Percentiles rank a stretch among this genome's conserved stretches.
Conservation (phyloP, 2,329 filamentous ascomycete species). For the Fusarium redolens region DNA sequence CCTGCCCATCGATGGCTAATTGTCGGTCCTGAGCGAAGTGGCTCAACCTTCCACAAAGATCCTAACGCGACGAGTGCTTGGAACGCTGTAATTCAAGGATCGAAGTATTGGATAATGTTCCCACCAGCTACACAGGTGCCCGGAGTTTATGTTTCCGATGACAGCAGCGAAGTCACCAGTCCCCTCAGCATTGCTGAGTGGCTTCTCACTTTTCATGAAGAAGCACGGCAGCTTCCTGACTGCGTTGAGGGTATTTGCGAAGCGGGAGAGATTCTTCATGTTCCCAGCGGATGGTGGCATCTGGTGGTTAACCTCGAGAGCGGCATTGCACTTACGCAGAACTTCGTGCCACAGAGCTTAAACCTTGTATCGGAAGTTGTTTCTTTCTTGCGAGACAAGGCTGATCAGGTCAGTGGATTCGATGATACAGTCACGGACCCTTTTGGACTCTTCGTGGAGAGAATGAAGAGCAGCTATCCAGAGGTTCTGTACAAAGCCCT, state of each 20-base stretch:
- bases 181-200: conserved; percentile 98
- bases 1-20: conserved; percentile 95
- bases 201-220: conserved; percentile 87
- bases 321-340: conserved; percentile 92
- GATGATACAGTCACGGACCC: conserved; percentile 76
- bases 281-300: conserved; percentile 97
- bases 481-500: conserved; percentile 75
- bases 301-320: conserved; percentile 89
- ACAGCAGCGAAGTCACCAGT: conserved; percentile 92
- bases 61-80: conserved; percentile 82
- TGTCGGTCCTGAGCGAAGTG: conserved; percentile 85
- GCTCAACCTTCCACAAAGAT: conserved; percentile 94
- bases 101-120: conserved; percentile 99
- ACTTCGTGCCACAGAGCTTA: conserved; percentile 79
- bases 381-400: conserved; percentile 82
- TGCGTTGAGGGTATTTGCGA: conserved; percentile 88
- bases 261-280: conserved; percentile 88
- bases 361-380: conserved; percentile 78
- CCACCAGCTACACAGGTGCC: conserved; percentile 82
- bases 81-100: conserved; percentile 91
- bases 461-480: conserved; percentile 72
- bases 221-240: conserved; percentile 79
- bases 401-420: conserved; percentile 91
- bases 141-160: conserved; percentile 88
- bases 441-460: conserved; percentile 78